phyloP scores from a whole-genome alignment of 176 grass and related monocot genomes.

The Pontederia crassipes region DNA sequence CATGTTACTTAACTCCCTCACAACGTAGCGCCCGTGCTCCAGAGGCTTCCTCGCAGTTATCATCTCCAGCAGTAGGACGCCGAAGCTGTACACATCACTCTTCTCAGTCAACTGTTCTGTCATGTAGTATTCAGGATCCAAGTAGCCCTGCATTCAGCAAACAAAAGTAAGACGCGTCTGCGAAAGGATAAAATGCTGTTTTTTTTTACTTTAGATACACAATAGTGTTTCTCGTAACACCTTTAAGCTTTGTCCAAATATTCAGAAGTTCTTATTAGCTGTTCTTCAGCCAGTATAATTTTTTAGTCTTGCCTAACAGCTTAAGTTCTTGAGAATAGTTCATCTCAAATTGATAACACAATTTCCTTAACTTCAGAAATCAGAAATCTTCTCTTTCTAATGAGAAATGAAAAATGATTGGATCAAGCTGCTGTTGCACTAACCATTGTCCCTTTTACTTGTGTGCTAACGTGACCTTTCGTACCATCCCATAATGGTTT shows the following conservation, averaged over 20 bases:
- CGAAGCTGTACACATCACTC: slow-evolving; percentile 5
- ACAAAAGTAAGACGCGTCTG: not conserved
- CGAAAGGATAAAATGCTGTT: not conserved
- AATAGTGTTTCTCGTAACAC: too few relatives aligned
- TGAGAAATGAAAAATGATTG: too few relatives aligned
- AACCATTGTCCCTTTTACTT: slow-evolving; percentile 92
- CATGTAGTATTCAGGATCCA: slow-evolving; percentile 11
- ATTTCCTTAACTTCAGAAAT: not conserved
- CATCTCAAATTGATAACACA: not conserved
- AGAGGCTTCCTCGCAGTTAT: slow-evolving; percentile 1
- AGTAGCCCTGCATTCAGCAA: not conserved
- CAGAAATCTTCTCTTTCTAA: not conserved
- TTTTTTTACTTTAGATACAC: too few relatives aligned
- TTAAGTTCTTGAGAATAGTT: not conserved
- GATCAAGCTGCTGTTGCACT: slow-evolving; percentile 2
- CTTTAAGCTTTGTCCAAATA: too few relatives aligned
- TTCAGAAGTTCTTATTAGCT: too few relatives aligned
- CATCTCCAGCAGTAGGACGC: not conserved
- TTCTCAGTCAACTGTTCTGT: slow-evolving; percentile 5
- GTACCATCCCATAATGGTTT: slow-evolving; percentile 43
- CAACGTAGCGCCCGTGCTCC: slow-evolving; percentile 2
- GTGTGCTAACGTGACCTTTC: slow-evolving; percentile 33
- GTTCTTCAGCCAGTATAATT: too few relatives aligned
- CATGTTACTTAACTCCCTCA: not conserved
- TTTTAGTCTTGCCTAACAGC: too few relatives aligned